These are phyloP conservation scores for Ogataea methanolica DNA, from an alignment of 805 yeast genomes.

Conservation along the genomic window DNA sequence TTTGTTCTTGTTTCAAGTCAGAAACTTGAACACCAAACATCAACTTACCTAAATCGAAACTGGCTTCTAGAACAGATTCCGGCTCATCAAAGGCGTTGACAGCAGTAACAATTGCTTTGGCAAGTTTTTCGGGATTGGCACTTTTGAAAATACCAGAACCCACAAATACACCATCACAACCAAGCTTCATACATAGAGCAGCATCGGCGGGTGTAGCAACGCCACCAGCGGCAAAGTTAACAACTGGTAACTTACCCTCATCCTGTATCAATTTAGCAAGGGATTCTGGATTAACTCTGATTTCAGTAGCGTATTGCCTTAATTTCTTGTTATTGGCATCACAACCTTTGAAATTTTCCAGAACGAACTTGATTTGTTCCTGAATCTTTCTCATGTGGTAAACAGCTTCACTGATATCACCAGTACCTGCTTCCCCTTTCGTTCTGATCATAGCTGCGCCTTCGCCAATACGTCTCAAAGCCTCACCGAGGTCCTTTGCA, in stretches of 20 bases:
- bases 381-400: constrained; percentile 63
- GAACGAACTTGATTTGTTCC: constrained; percentile 46
- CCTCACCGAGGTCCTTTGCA: constrained; percentile 77
- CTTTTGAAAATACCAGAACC: constrained; percentile 80
- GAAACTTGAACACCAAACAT: constrained; percentile 70
- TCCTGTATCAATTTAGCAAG: constrained; percentile 45
- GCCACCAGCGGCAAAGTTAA: constrained; percentile 86
- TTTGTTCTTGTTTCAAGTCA: constrained; percentile 41
- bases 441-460: constrained; percentile 88
- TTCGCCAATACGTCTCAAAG: constrained; percentile 70
- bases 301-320: constrained; percentile 45
- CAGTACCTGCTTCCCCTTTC: constrained; percentile 89
- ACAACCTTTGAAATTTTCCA: constrained; percentile 14
- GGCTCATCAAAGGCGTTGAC: constrained; percentile 69
- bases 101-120: constrained; percentile 75
- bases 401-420: constrained; percentile 80
- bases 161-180: constrained; percentile 76
- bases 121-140: constrained; percentile 65
- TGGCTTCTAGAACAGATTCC: constrained; percentile 52
- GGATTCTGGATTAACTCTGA: constrained; percentile 56
- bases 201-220: constrained; percentile 88
- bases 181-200: constrained; percentile 75
- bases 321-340: constrained; percentile 29
- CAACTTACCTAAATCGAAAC: constrained; percentile 68
- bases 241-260: constrained; percentile 69